Percentiles rank a stretch among this genome's conserved stretches.
Evolutionary conservation across 768 basidiomycete species (phyloP).

Genomic region (Lentinus tigrinus): DNA sequence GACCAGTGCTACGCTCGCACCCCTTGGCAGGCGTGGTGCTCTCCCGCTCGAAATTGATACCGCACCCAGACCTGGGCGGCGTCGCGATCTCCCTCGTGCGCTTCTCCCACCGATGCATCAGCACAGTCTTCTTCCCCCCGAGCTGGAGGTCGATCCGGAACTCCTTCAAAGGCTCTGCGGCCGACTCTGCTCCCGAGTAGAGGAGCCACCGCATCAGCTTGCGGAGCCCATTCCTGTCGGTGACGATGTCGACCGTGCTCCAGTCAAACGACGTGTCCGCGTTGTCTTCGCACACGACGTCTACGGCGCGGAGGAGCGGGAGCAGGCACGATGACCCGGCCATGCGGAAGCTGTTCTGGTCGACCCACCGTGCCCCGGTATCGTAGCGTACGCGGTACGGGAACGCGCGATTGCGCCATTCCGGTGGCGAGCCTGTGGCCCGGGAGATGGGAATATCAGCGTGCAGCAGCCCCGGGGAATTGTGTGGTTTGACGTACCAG

Average conservation of each 20-base stretch:
- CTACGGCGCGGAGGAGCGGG: conserved; percentile 61
- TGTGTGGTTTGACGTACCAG: conserved; percentile 34
- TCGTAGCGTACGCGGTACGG: conserved; percentile 60
- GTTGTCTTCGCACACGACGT: conserved; percentile 32
- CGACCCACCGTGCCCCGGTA: conserved; percentile 44
- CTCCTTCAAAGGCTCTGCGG: conserved; percentile 26
- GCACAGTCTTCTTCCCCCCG: conserved; percentile 52
- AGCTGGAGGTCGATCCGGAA: conserved; percentile 75
- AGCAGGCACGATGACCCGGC: conserved; percentile 36
- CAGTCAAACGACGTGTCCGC: conserved; percentile 33
- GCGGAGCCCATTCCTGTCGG: conserved; percentile 65
- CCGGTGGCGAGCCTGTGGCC: conserved; percentile 52
- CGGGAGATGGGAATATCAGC: not conserved
- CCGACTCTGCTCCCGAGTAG: not conserved
- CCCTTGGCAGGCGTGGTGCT: conserved; percentile 19
- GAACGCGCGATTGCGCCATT: conserved; percentile 48
- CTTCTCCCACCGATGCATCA: conserved; percentile 63
- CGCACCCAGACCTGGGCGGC: conserved; percentile 41
- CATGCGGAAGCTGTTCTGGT: conserved; percentile 57
- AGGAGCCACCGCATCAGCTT: conserved; percentile 62
- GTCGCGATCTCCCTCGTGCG: conserved; percentile 22
- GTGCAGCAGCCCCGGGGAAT: not conserved
- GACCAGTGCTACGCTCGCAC: conserved; percentile 16
- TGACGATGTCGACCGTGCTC: conserved; percentile 44
- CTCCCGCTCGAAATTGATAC: conserved; percentile 54